Conservation (phyloP, 495 filamentous ascomycete species). For the Penicillium lagena region DNA sequence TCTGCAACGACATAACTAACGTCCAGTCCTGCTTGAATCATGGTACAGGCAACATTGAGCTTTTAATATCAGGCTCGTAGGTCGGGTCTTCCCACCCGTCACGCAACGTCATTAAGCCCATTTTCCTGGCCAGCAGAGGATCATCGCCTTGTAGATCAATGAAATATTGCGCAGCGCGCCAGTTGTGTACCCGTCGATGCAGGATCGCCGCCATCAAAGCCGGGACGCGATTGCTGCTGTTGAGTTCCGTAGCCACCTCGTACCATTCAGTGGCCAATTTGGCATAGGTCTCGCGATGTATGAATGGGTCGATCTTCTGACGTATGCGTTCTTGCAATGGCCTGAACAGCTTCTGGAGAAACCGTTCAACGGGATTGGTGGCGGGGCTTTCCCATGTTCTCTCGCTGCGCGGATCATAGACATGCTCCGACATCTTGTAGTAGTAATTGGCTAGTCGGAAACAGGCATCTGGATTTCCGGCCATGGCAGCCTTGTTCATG, state of each 20-base stretch:
- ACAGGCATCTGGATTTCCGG: conserved; percentile 20
- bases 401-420: conserved; percentile 19
- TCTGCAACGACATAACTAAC: too few species aligned
- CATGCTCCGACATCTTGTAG: conserved; percentile 19
- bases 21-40: too few species aligned
- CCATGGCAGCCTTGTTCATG: conserved; percentile 27
- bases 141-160: too few species aligned
- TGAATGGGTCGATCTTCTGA: background rate
- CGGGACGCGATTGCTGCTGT: conserved; percentile 1
- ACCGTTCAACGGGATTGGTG: background rate
- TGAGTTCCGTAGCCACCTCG: conserved; percentile 6
- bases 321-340: too few species aligned
- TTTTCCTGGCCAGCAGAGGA: too few species aligned
- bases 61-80: too few species aligned
- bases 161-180: too few species aligned
- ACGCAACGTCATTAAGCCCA: too few species aligned
- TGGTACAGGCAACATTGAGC: too few species aligned
- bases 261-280: conserved; percentile 29
- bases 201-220: conserved; percentile 18
- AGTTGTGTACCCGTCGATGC: conserved; percentile 4
- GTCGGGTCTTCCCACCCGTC: too few species aligned
- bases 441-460: conserved; percentile 34
- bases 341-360: too few species aligned
- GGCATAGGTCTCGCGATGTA: conserved; percentile 16
- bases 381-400: background rate